These are phyloP conservation scores for Aspergillus piperis DNA, from an alignment of 2,329 filamentous ascomycete species.

Conservation along the genomic window DNA sequence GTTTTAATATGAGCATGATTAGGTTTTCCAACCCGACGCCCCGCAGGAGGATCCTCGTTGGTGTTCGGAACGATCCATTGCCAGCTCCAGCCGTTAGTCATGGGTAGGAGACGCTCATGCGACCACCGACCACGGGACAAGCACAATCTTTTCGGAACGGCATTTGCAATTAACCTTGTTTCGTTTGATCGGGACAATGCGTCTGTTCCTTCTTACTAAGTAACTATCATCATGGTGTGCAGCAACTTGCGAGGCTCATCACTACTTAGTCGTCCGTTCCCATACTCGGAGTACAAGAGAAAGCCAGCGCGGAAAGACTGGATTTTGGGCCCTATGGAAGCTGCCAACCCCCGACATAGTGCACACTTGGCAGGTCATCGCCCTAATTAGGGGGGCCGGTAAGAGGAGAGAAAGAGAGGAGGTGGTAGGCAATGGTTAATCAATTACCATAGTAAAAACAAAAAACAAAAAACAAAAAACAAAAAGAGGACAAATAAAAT, in stretches of 20 bases:
- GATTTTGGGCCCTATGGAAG: not conserved
- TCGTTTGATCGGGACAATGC: constrained; percentile 14
- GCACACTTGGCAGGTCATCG: not conserved
- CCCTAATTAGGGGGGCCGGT: no score
- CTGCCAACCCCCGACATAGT: not conserved
- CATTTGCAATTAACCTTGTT: constrained; percentile 27
- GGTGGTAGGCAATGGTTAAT: not conserved
- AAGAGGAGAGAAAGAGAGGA: not conserved
- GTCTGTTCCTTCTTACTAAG: constrained; percentile 10
- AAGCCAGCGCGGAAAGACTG: not conserved
- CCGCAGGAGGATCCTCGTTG: constrained; percentile 14
- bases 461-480: not conserved
- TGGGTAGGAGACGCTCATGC: constrained; percentile 3
- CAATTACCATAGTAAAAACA: not conserved
- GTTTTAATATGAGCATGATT: not conserved
- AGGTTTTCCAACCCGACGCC: constrained; percentile 9
- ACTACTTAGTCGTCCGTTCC: not conserved
- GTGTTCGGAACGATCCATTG: constrained; percentile 14
- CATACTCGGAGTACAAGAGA: not conserved
- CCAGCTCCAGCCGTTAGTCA: constrained; percentile 4
- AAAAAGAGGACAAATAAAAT: not conserved
- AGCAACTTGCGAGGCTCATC: not conserved
- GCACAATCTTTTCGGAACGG: constrained; percentile 23
- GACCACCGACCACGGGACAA: constrained; percentile 5
- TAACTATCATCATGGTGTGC: not conserved